These are phyloP conservation scores for Oemleria cerasiformis DNA, from an alignment of 306 rosid species.

Conservation along the genomic window DNA sequence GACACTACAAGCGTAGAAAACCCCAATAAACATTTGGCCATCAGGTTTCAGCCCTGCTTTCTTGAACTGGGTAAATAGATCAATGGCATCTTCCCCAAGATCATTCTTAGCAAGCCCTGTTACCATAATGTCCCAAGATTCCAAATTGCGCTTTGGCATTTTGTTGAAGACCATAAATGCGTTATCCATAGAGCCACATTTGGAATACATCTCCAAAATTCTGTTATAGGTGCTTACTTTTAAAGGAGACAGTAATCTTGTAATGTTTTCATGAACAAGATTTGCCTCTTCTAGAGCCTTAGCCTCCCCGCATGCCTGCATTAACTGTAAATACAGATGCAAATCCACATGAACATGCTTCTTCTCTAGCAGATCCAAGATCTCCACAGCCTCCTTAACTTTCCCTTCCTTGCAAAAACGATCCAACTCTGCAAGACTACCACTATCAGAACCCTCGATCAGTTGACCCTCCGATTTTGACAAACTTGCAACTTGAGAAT, in stretches of 20 bases:
- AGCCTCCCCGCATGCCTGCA: conserved; percentile 61
- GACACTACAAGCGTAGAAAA: conserved; percentile 57
- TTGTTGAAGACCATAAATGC: conserved; percentile 48
- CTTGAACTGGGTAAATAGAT: conserved; percentile 62
- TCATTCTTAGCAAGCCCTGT: conserved; percentile 64
- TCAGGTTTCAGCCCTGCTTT: conserved; percentile 60
- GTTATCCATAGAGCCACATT: conserved; percentile 73
- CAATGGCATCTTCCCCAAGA: conserved; percentile 70
- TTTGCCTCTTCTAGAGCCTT: conserved; percentile 66
- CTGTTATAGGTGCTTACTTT: conserved; percentile 54
- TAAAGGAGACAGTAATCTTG: conserved; percentile 45
- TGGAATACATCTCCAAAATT: conserved; percentile 69
- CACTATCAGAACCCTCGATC: conserved; percentile 22
- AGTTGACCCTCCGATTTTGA: conserved; percentile 25
- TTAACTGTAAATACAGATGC: conserved; percentile 41
- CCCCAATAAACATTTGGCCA: conserved; percentile 59
- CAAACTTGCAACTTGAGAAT: conserved; percentile 33
- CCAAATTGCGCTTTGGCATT: conserved; percentile 62
- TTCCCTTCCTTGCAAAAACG: conserved; percentile 60
- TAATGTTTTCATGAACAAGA: conserved; percentile 38
- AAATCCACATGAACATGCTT: conserved; percentile 46
- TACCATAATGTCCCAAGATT: conserved; percentile 82
- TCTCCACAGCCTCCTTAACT: conserved; percentile 65
- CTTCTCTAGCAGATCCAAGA: conserved; percentile 48
- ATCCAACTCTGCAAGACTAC: conserved; percentile 57